These are phyloP conservation scores for Diphasiastrum complanatum DNA, from an alignment of 83 land plant species.

Conservation along the genomic window DNA sequence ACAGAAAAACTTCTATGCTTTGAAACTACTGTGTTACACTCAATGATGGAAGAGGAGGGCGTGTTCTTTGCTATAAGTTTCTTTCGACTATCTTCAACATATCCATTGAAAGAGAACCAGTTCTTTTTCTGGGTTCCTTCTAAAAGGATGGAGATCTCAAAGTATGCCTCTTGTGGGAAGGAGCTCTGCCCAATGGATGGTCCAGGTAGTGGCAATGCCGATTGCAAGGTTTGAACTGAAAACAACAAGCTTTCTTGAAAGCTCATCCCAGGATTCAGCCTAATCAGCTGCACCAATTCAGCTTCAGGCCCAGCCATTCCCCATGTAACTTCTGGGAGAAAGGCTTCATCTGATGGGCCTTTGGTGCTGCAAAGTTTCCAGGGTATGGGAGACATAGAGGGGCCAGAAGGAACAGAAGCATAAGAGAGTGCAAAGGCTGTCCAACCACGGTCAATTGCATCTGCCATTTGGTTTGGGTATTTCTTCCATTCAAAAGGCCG, in stretches of 20 bases:
- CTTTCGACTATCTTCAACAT: too few relatives aligned
- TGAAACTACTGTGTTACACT: too few relatives aligned
- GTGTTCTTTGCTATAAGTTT: too few relatives aligned
- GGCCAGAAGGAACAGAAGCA: neutral
- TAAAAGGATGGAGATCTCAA: conserved; percentile 58
- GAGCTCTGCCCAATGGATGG: conserved; percentile 45
- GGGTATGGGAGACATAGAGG: neutral
- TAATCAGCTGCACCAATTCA: conserved; percentile 35
- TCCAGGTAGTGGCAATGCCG: conserved; percentile 74
- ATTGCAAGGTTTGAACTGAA: conserved; percentile 24
- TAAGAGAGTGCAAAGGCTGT: conserved; percentile 33
- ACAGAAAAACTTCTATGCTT: too few relatives aligned
- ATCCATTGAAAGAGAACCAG: too few relatives aligned
- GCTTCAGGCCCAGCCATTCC: neutral
- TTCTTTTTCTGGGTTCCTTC: too few relatives aligned
- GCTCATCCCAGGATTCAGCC: conserved; percentile 32
- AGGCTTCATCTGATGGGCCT: neutral
- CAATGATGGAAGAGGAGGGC: too few relatives aligned
- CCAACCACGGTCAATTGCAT: conserved; percentile 41
- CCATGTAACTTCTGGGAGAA: neutral
- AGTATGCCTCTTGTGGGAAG: conserved; percentile 77
- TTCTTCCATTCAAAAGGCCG: conserved; percentile 31
- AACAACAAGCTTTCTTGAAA: conserved; percentile 6
- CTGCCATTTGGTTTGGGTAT: conserved; percentile 30
- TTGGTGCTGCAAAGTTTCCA: neutral